Conservation (phyloP, 2,329 filamentous ascomycete species). For the Trichoderma sp. region DNA sequence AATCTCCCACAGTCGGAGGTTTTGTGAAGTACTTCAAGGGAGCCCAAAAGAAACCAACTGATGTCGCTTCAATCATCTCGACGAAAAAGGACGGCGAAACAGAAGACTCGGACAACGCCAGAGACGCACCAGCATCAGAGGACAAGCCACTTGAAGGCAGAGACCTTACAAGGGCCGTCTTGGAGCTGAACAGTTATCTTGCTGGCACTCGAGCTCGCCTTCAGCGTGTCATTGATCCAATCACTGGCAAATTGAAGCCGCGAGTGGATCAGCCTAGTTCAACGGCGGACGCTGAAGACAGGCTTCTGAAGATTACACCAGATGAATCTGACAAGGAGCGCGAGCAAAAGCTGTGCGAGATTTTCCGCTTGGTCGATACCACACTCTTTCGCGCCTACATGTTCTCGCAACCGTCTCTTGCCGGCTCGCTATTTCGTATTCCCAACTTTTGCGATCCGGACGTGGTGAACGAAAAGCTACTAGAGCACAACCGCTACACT, state of each 20-base stretch:
- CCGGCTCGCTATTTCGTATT: conserved; percentile 88
- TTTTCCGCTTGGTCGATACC: conserved; percentile 86
- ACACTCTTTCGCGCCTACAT: conserved; percentile 94
- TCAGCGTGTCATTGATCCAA: conserved; percentile 63
- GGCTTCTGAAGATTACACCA: conserved; percentile 52
- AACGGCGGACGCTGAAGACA: conserved; percentile 55
- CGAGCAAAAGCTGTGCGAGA: conserved; percentile 70
- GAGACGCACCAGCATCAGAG: conserved; percentile 45
- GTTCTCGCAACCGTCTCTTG: conserved; percentile 82
- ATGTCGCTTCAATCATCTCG: conserved; percentile 63
- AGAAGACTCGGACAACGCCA: conserved; percentile 58
- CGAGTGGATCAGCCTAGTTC: conserved; percentile 47
- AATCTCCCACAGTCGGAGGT: conserved; percentile 45
- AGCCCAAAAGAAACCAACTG: conserved; percentile 49
- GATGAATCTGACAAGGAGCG: conserved; percentile 61
- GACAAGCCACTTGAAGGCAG: conserved; percentile 71
- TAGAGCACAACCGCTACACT: conserved; percentile 85
- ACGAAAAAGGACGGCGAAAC: conserved; percentile 53
- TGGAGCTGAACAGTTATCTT: conserved; percentile 83
- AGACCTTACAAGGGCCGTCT: conserved; percentile 78
- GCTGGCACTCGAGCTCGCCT: conserved; percentile 76
- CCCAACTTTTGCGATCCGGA: conserved; percentile 96
- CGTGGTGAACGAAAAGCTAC: conserved; percentile 89
- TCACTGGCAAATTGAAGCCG: conserved; percentile 62
- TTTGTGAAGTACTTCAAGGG: conserved; percentile 59